Percentiles rank a stretch among this genome's conserved stretches.
Conservation (phyloP, 352 stramenopile genomes). For the Phytophthora chlamydospora region DNA sequence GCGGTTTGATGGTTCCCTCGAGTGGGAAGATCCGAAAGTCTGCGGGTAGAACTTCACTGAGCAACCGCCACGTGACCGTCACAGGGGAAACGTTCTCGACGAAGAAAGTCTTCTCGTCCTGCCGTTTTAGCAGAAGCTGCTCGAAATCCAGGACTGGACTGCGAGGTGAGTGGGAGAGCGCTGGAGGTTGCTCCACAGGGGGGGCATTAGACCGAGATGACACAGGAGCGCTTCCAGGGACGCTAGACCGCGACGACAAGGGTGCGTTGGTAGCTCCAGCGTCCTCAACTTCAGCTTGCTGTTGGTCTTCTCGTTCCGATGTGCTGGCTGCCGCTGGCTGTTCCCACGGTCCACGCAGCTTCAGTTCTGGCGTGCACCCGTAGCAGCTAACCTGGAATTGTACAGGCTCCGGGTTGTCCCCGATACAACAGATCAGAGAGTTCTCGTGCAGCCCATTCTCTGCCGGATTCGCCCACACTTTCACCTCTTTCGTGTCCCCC, state of each 20-base stretch:
- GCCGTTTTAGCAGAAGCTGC: conserved; percentile 87
- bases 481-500: conserved; percentile 92
- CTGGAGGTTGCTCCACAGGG: conserved; percentile 1
- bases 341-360: conserved; percentile 88
- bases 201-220: conserved; percentile 29
- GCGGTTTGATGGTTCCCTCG: conserved; percentile 75
- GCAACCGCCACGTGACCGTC: conserved; percentile 74
- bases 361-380: conserved; percentile 82
- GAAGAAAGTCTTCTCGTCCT: conserved; percentile 89
- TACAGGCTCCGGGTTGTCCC: conserved; percentile 92
- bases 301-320: conserved; percentile 43
- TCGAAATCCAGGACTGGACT: conserved; percentile 89
- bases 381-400: conserved; percentile 87
- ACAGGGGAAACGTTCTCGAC: conserved; percentile 87
- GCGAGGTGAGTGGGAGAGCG: conserved; percentile 2
- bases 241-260: conserved; percentile 26
- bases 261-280: conserved; percentile 16
- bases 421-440: conserved; percentile 88
- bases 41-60: conserved; percentile 33
- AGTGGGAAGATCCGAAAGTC: conserved; percentile 81
- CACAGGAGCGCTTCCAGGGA: conserved; percentile 16
- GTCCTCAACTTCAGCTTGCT: conserved; percentile 9
- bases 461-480: conserved; percentile 90
- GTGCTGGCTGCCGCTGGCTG: conserved; percentile 60
- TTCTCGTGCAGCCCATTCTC: conserved; percentile 70